Evolutionary conservation across 1,284 basidiomycete species (phyloP).

Genomic region (Heterobasidion parviporum): DNA sequence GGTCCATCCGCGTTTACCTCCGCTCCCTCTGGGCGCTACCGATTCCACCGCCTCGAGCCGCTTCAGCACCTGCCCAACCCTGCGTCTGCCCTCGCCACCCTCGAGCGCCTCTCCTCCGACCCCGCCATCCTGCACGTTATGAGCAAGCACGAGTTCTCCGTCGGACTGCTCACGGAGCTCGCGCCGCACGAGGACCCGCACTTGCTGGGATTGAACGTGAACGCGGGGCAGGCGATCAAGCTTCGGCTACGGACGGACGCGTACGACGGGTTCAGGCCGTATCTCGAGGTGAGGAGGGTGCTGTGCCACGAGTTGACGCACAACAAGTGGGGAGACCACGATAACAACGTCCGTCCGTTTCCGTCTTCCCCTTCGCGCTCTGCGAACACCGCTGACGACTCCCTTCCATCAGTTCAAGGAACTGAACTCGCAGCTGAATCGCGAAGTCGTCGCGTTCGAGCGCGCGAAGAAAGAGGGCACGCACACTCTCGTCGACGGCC

Average conservation of each 20-base stretch:
- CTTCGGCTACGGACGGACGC: slow-evolving; percentile 59
- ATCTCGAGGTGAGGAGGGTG: slow-evolving; percentile 56
- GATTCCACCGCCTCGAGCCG: slow-evolving; percentile 57
- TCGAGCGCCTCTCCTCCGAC: slow-evolving; percentile 55
- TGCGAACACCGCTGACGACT: too few relatives aligned
- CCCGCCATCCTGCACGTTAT: slow-evolving; percentile 63
- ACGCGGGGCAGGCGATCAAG: slow-evolving; percentile 54
- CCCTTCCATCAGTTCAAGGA: slow-evolving; percentile 50
- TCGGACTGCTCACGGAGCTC: slow-evolving; percentile 63
- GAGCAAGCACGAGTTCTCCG: slow-evolving; percentile 55
- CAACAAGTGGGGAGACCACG: slow-evolving; percentile 65
- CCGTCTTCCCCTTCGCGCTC: not conserved
- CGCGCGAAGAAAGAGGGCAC: slow-evolving; percentile 41
- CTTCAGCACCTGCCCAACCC: slow-evolving; percentile 59
- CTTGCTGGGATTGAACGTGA: slow-evolving; percentile 64
- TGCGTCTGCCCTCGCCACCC: slow-evolving; percentile 39
- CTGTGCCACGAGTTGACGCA: slow-evolving; percentile 74
- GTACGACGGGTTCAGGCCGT: slow-evolving; percentile 65
- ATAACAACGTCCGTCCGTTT: slow-evolving; percentile 50
- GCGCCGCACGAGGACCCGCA: slow-evolving; percentile 68
- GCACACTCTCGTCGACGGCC: slow-evolving; percentile 35
- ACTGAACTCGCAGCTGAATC: slow-evolving; percentile 67
- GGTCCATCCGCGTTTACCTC: slow-evolving; percentile 29
- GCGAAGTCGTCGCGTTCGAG: slow-evolving; percentile 65
- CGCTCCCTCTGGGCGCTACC: slow-evolving; percentile 25